phyloP scores from a whole-genome alignment of 805 yeast genomes.

The Saccharomycopsis fermentans region DNA sequence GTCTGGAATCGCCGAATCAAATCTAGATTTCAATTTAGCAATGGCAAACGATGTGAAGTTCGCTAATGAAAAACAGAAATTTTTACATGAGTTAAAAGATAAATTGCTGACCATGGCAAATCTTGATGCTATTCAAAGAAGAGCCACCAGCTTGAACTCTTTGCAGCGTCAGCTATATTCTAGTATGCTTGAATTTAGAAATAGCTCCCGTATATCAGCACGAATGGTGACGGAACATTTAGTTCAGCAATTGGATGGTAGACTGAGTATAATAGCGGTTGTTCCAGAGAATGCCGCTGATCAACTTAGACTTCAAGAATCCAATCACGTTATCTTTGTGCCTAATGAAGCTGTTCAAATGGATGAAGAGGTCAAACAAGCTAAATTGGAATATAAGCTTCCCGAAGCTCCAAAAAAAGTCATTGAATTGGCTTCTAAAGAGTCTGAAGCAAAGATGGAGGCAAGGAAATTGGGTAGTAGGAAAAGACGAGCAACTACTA shows the following conservation, averaged over 20 bases:
- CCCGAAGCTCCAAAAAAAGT: background rate
- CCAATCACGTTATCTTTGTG: background rate
- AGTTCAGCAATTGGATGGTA: slow-evolving; percentile 5
- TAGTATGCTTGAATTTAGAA: background rate
- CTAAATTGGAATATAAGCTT: background rate
- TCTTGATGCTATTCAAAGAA: background rate
- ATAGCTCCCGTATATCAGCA: background rate
- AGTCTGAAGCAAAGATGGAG: background rate
- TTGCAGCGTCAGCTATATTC: background rate
- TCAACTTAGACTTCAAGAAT: background rate
- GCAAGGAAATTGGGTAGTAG: background rate
- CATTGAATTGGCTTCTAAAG: background rate
- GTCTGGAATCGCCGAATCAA: background rate
- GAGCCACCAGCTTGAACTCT: too few species aligned
- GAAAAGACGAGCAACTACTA: background rate
- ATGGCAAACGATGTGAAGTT: background rate
- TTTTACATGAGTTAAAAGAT: background rate
- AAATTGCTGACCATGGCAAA: background rate
- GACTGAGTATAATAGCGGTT: slow-evolving; percentile 5
- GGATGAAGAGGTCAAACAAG: background rate
- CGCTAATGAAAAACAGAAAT: background rate
- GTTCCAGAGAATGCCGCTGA: background rate
- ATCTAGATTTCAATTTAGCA: background rate
- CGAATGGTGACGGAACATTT: slow-evolving; percentile 7
- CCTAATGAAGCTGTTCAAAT: background rate